These are phyloP conservation scores for Poa pratensis DNA, from an alignment of 176 grass and related monocot genomes.

Conservation along the genomic window DNA sequence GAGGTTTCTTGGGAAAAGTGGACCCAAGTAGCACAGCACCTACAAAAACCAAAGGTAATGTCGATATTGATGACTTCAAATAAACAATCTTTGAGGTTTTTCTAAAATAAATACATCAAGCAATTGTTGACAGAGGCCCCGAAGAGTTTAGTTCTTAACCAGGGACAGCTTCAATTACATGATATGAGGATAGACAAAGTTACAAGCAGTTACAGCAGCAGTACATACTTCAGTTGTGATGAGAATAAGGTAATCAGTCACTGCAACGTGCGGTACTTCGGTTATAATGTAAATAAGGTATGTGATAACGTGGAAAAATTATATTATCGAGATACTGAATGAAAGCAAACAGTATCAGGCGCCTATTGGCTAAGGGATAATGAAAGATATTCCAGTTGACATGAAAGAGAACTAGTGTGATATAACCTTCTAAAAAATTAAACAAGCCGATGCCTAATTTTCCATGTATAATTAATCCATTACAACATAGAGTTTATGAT, in stretches of 20 bases:
- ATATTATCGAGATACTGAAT: conserved; percentile 24
- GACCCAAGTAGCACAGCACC: conserved; percentile 87
- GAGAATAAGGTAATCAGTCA: background rate
- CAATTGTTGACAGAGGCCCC: conserved; percentile 1
- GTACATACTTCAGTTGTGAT: conserved; percentile 21
- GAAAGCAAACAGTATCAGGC: conserved; percentile 36
- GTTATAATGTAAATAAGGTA: conserved; percentile 14
- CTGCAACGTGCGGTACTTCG: background rate
- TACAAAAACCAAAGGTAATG: conserved; percentile 45
- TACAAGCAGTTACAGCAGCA: conserved; percentile 5
- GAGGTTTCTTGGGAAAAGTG: conserved; percentile 91
- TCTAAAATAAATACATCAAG: conserved; percentile 10
- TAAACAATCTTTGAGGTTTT: conserved; percentile 21
- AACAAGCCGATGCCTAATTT: conserved; percentile 13
- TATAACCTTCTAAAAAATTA: conserved; percentile 24
- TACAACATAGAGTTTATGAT: background rate
- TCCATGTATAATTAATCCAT: conserved; percentile 5
- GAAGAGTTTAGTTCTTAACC: conserved; percentile 34
- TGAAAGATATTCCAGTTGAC: conserved; percentile 24
- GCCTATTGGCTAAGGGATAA: background rate
- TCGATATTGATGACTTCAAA: conserved; percentile 22
- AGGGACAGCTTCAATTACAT: conserved; percentile 20
- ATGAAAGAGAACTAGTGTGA: conserved; percentile 15
- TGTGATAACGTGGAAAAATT: background rate
- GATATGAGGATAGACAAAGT: conserved; percentile 19